These are phyloP conservation scores for Schizochytrium sp. DNA, from an alignment of 108 stramenopile genomes.

Conservation along the genomic window DNA sequence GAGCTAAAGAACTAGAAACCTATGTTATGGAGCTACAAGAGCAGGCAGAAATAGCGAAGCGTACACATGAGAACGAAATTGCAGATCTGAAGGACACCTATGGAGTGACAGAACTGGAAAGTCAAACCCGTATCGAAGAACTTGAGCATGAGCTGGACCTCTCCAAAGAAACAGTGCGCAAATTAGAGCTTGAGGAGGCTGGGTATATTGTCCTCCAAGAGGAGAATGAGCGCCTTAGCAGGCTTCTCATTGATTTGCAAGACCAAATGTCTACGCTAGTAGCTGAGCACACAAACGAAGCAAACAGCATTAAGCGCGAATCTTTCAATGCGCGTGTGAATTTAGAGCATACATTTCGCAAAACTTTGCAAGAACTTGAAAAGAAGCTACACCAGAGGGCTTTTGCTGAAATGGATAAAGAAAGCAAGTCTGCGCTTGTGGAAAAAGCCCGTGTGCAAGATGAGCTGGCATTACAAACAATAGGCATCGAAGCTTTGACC, in stretches of 20 bases:
- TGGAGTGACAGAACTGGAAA: constrained; percentile 66
- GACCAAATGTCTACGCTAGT: constrained; percentile 55
- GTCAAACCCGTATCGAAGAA: constrained; percentile 6
- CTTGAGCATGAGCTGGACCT: constrained; percentile 28
- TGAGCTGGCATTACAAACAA: constrained; percentile 44
- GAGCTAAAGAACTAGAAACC: background rate
- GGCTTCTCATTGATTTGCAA: constrained; percentile 22
- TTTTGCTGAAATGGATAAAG: background rate
- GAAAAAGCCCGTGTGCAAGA: constrained; percentile 33
- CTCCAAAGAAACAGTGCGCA: background rate
- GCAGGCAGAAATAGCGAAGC: background rate
- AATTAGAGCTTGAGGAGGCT: constrained; percentile 11
- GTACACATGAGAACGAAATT: background rate
- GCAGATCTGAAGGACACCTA: constrained; percentile 82
- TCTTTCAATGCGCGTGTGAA: constrained; percentile 6
- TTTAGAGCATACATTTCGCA: constrained; percentile 54
- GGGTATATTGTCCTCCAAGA: constrained; percentile 22
- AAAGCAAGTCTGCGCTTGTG: constrained; percentile 25
- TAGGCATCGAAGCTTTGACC: constrained; percentile 53
- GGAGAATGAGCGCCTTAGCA: constrained; percentile 48
- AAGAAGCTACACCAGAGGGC: constrained; percentile 22
- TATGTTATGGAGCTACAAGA: background rate
- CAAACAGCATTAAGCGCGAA: constrained; percentile 37
- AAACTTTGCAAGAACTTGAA: constrained; percentile 27
- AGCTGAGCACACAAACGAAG: background rate